Conservation (phyloP, 805 yeast genomes). For the Lachancea sp. region DNA sequence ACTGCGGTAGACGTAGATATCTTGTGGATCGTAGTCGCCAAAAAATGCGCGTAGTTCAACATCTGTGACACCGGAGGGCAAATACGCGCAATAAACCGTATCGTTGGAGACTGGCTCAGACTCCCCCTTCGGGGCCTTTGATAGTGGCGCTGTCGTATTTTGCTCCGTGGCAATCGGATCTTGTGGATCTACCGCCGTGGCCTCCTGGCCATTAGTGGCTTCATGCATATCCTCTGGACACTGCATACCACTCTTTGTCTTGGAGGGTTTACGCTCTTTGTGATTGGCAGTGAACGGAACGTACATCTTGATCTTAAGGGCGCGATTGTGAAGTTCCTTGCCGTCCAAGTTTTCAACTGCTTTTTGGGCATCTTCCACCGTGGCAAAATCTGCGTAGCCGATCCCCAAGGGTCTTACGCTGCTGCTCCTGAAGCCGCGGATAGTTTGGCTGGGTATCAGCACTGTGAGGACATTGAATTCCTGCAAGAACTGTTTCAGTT, state of each 20-base stretch:
- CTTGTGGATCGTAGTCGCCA: slow-evolving; percentile 40
- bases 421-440: slow-evolving; percentile 38
- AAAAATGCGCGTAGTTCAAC: slow-evolving; percentile 41
- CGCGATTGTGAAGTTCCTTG: slow-evolving; percentile 42
- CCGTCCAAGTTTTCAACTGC: slow-evolving; percentile 66
- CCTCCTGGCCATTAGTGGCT: neutral
- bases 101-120: slow-evolving; percentile 33
- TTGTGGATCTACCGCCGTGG: neutral
- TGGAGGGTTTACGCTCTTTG: slow-evolving; percentile 14
- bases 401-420: slow-evolving; percentile 50
- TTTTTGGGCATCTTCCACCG: slow-evolving; percentile 51
- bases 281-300: slow-evolving; percentile 33
- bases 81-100: slow-evolving; percentile 41
- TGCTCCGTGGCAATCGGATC: neutral
- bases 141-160: neutral
- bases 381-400: slow-evolving; percentile 78
- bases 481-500: slow-evolving; percentile 40
- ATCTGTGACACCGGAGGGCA: slow-evolving; percentile 39
- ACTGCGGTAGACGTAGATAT: slow-evolving; percentile 42
- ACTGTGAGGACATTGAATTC: slow-evolving; percentile 40
- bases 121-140: neutral
- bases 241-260: neutral
- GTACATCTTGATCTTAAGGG: slow-evolving; percentile 37
- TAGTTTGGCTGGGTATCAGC: slow-evolving; percentile 49
- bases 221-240: neutral